phyloP scores from a whole-genome alignment of 2,329 filamentous ascomycete species.

The Colletotrichum tropicicola region DNA sequence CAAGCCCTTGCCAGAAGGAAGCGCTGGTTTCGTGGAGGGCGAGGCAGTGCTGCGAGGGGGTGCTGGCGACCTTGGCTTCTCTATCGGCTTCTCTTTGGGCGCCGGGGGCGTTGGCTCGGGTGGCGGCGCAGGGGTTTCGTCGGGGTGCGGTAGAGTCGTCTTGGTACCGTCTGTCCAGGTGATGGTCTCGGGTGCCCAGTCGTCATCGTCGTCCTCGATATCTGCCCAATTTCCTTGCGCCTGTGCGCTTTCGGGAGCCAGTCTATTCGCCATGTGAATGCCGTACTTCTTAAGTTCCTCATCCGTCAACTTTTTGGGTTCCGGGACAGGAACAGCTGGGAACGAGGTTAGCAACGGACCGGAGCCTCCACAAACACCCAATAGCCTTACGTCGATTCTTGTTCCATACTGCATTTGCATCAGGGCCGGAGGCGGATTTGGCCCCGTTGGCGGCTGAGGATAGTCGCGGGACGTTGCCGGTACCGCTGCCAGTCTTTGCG shows the following conservation, averaged over 20 bases:
- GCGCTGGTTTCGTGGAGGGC: slow-evolving; percentile 53
- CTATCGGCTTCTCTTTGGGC: slow-evolving; percentile 40
- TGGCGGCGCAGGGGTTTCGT: slow-evolving; percentile 52
- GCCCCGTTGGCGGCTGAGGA: slow-evolving; percentile 61
- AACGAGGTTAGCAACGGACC: slow-evolving; percentile 34
- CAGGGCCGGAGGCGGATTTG: slow-evolving; percentile 69
- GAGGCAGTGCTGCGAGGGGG: slow-evolving; percentile 42
- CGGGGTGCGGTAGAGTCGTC: slow-evolving; percentile 73
- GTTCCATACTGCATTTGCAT: slow-evolving; percentile 84
- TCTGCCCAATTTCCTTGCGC: slow-evolving; percentile 90
- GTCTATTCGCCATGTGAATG: slow-evolving; percentile 82
- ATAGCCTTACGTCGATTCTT: slow-evolving; percentile 79
- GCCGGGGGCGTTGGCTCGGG: slow-evolving; percentile 38
- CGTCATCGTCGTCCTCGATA: slow-evolving; percentile 88
- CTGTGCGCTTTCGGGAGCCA: slow-evolving; percentile 77
- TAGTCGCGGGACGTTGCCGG: slow-evolving; percentile 58
- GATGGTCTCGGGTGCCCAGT: slow-evolving; percentile 86
- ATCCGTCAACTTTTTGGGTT: slow-evolving; percentile 85
- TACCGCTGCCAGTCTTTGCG: slow-evolving; percentile 74
- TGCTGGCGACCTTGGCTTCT: slow-evolving; percentile 57
- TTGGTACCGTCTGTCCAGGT: slow-evolving; percentile 92
- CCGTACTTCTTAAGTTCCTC: slow-evolving; percentile 89
- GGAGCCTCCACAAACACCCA: background rate
- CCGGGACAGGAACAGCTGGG: slow-evolving; percentile 69
- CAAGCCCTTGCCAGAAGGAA: slow-evolving; percentile 67